Base-by-base conservation (phyloP, 768 basidiomycete genomes). In the Dictyophora rubrovolvata region DNA sequence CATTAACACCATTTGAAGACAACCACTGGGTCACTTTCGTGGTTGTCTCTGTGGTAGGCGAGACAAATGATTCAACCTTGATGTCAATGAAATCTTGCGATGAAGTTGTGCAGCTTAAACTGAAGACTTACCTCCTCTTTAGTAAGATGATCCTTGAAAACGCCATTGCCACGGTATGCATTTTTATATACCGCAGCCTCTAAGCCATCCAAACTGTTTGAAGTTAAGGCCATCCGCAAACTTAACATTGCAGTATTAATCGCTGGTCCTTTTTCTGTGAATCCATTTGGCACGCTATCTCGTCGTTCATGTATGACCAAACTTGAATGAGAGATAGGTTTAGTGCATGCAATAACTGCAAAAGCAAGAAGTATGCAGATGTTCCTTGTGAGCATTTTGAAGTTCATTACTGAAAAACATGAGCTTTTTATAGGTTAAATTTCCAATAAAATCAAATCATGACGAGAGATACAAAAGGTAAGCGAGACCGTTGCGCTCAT, bases 181-280 rank as follows among this genome's bases (percentile, higher is more conserved):
- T 74, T 72, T 37, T 67, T 71, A 60, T 68, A 64, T 20, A 75
- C 68, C 5, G 65, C 68, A 53, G 70, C 65, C 60, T 74, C 69
- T 8, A 77, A 71, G 12, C 73, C 74, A 16, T 55, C 58, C 23
- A 70, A 67, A 60, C 75, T 65, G 54, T 62, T 69, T 51, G 70
- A 71, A 33, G 64, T 66, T 48, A 77, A 67, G 2, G 69, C 74
- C 52, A 77, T 59, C 42, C 73, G 72, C 49, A 77, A 64, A 54
- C 68, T 71, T 46, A 78, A 65, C 14, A 64, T 59, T 0, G 67
- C 59, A 57, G 71, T 67, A 1, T 66, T 57, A 5, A 68, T 48
- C 1, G 74, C 72, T 28, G 68, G 50, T 21, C 64, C 63, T 10
- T 52, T 51, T 10, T 49, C 51, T 46, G 63, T 65, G 63, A 69